phyloP scores from a whole-genome alignment of 208 protist genomes.

The Trypanosoma grayi region DNA sequence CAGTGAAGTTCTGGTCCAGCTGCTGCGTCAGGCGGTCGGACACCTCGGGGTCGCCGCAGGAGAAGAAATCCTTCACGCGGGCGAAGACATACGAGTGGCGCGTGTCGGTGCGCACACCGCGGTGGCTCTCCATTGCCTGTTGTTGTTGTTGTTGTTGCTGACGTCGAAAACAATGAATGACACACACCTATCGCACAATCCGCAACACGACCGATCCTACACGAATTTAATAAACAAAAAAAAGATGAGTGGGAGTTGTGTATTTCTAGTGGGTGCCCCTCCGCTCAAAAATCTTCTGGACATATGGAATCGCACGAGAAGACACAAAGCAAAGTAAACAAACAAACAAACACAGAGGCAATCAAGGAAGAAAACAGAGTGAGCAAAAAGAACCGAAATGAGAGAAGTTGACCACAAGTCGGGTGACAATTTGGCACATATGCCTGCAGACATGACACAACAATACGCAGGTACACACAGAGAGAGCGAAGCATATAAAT shows the following conservation, averaged over 20 bases:
- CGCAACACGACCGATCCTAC: no score
- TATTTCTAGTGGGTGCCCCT: no score
- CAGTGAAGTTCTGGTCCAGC: constrained; percentile 71
- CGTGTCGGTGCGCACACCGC: constrained; percentile 55
- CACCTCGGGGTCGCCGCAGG: constrained; percentile 61
- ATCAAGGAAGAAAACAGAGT: constrained; percentile 9
- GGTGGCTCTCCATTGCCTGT: neutral
- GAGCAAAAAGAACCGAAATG: neutral
- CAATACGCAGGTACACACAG: constrained; percentile 4
- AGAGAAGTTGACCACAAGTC: no score
- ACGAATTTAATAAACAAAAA: constrained; percentile 5
- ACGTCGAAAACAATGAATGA: neutral
- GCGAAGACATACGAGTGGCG: constrained; percentile 88
- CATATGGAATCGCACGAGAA: neutral
- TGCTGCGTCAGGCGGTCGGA: constrained; percentile 65
- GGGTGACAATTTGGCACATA: no score
- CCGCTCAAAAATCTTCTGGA: no score
- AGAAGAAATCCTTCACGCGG: constrained; percentile 85
- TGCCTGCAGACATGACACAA: no score
- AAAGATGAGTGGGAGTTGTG: no score
- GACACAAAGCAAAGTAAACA: neutral
- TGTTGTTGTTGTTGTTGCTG: no score
- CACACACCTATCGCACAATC: neutral
- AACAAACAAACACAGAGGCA: constrained; percentile 13
- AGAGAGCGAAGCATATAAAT: constrained; percentile 7